Base-by-base conservation (phyloP, 306 rosid species). In the Inga leiocalycina region DNA sequence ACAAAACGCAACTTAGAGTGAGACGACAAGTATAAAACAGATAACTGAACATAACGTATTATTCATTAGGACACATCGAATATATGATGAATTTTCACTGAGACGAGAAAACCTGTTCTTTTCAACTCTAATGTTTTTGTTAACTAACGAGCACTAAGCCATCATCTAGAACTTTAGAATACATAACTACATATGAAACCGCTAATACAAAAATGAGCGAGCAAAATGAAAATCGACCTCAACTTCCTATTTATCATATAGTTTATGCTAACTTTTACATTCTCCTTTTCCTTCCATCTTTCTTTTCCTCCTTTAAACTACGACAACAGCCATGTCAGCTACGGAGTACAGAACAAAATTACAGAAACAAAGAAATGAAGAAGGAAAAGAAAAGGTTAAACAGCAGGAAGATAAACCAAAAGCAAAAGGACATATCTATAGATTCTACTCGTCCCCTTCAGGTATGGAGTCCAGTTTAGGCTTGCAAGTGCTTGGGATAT, bases 381-480 rank as follows among this genome's bases (percentile, higher is more conserved):
- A 69, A 70, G 44, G 48, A 67, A 82, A 85, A 76, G 71, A 10
- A 79, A 78, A 74, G 80, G 10, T 45, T 10, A 70, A 71, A 69
- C 80, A 67, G 20, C 76, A 10, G 27, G 19, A 27, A 62, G 17
- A 83, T 35, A 75, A 35, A 48, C 34, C 22, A 2, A 19, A 20
- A 43, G 17, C 57, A 20, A 69, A 2, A 57, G 34, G 62, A 65
- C 30, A 12, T 35, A 8, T 30, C 13, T 62, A 22, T 59, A 0
- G 37, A 79, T 76, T 35, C 39, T 76, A 88, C 83, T 92, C 88
- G 39, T 39, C 75, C 81, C 57, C 95, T 87, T 94, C 97, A 0
- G 94, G 91, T 73, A 94, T 94, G 54, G 92, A 77, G 12, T 86
- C 89, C 49, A 94, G 86, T 49, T 87, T 89, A 46, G 90, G 86